Base-by-base conservation (phyloP, 202 grass and related monocot genomes). In the Thinopyrum obtusiflorum region DNA sequence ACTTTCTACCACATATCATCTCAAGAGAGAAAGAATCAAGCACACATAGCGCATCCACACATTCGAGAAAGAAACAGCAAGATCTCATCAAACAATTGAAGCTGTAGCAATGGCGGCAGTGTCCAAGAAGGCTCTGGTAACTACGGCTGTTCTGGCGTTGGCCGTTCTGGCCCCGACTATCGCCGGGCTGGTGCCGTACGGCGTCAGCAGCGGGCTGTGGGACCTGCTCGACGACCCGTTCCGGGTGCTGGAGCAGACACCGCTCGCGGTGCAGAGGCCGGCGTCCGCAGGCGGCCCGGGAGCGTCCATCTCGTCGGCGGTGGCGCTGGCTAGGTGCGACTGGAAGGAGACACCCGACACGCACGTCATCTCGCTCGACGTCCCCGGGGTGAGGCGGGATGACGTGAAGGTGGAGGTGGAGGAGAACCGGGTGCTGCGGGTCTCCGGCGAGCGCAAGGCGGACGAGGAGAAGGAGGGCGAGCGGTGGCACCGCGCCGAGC, bases 361-460 rank as follows among this genome's bases (percentile, higher is more conserved):
- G 13, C 92, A 91, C 78, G 27, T 91, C 7, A 85, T 94, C 68
- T 24, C 63, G 66, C 35, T 91, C 62, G 92, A 91, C 44, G 79
- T 89, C 5, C 92, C 92, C 9, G 87, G 90, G 4, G 87, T 94
- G 79, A 88, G 79, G 64, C 74, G 85, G 20, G 92, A 88, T 59
- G 94, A 94, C 66, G 66, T 97, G 21, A 89, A 55, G 86, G 84
- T 92, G 10, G 94, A 94, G 81, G 90, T 97, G 23, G 94, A 97
- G 75, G 92, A 94, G 57, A 82, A 73, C 79, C 77, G 86, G 17
- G 82, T 97, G 69, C 75, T 97, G 23, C 85, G 90, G 3, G 66
- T 97, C 47, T 85, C 86, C 18, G 94, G 94, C 15, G 91, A 94
- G 84, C 73, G 89, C 46, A 80, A 55, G 4, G 62, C 65, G 13